These are phyloP conservation scores for Epichloe elymi DNA, from an alignment of 2,329 filamentous ascomycete species.

Conservation along the genomic window DNA sequence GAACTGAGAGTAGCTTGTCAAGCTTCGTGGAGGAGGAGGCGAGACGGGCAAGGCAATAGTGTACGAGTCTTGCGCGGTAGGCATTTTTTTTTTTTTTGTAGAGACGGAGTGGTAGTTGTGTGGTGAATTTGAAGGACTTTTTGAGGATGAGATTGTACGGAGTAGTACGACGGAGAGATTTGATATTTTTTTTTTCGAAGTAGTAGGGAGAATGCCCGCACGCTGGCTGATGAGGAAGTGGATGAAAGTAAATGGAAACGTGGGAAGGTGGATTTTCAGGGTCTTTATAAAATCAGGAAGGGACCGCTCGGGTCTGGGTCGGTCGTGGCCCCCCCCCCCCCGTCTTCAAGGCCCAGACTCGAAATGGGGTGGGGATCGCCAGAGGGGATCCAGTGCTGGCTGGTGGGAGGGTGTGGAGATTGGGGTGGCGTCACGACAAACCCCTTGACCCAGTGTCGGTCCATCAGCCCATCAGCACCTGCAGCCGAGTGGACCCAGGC, in stretches of 20 bases:
- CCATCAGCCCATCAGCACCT: neutral
- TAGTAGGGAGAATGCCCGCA: neutral
- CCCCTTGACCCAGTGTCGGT: neutral
- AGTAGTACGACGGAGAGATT: no score
- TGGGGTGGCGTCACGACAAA: neutral
- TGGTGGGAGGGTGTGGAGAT: neutral
- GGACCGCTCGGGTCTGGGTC: neutral
- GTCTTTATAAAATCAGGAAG: constrained; percentile 11
- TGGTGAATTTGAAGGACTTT: neutral
- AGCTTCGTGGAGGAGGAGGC: constrained; percentile 29
- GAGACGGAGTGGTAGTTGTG: neutral
- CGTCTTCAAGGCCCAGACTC: neutral
- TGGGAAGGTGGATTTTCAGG: constrained; percentile 7
- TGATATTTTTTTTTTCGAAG: no score
- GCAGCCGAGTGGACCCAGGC: neutral
- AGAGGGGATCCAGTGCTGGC: neutral
- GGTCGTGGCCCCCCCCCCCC: no score
- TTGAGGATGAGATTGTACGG: no score
- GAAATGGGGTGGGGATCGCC: neutral
- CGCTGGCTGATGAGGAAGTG: neutral
- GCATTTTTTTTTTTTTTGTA: constrained; percentile 18
- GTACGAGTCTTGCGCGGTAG: constrained; percentile 26
- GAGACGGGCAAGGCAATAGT: constrained; percentile 23
- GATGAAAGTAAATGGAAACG: neutral
- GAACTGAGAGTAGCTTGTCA: constrained; percentile 43